phyloP scores from a whole-genome alignment of 2,329 filamentous ascomycete species.

The Xylaria sp. region DNA sequence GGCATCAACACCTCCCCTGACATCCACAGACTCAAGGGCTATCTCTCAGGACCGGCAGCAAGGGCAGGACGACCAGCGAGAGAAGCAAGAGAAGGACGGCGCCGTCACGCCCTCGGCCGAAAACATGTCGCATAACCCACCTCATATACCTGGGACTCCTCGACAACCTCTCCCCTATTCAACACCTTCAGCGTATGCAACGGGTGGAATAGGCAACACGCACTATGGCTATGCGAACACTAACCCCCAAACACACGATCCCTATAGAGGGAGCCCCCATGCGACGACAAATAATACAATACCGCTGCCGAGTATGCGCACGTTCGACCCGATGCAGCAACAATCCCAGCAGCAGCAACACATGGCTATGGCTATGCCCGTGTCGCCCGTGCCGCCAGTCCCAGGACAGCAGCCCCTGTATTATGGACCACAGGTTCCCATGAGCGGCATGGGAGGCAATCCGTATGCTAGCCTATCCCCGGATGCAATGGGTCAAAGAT shows the following conservation, averaged over 20 bases:
- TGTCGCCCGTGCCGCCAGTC: slow-evolving; percentile 52
- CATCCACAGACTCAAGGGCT: slow-evolving; percentile 37
- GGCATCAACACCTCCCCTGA: slow-evolving; percentile 32
- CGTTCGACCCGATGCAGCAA: slow-evolving; percentile 53
- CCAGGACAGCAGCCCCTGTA: slow-evolving; percentile 55
- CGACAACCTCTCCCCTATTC: slow-evolving; percentile 47
- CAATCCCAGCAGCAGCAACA: slow-evolving; percentile 49
- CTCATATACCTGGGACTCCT: slow-evolving; percentile 45
- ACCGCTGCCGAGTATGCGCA: slow-evolving; percentile 57
- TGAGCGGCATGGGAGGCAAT: slow-evolving; percentile 47
- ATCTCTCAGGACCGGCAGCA: slow-evolving; percentile 34
- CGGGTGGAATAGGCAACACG: slow-evolving; percentile 45
- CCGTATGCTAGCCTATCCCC: slow-evolving; percentile 57
- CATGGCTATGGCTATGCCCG: slow-evolving; percentile 54
- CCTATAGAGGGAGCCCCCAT: slow-evolving; percentile 51
- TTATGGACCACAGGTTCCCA: slow-evolving; percentile 55
- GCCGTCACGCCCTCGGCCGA: slow-evolving; percentile 39
- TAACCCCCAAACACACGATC: slow-evolving; percentile 47
- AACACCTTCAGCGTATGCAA: slow-evolving; percentile 44
- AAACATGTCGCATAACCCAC: slow-evolving; percentile 49
- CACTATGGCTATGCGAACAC: slow-evolving; percentile 49
- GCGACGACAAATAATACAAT: slow-evolving; percentile 49
- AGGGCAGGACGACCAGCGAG: slow-evolving; percentile 33
- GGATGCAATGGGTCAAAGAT: slow-evolving; percentile 57
- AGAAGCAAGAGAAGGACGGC: slow-evolving; percentile 39